phyloP scores from a whole-genome alignment of 768 basidiomycete genomes.

The Pholiota microspora region DNA sequence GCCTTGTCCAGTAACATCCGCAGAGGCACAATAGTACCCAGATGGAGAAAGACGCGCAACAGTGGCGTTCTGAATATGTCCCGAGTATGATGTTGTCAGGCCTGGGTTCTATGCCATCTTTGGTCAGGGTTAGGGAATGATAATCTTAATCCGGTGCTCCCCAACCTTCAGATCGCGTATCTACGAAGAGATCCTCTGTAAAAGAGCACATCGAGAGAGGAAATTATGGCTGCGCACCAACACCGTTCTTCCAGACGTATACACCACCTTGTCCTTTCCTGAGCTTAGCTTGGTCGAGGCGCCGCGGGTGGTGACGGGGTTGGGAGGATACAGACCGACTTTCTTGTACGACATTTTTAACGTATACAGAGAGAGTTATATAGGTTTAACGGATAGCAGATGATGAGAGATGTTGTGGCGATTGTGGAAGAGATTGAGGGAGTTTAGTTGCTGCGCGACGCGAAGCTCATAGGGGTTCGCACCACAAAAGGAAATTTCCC shows the following conservation, averaged over 20 bases:
- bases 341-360: slow-evolving; percentile 38
- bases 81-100: slow-evolving; percentile 63
- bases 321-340: slow-evolving; percentile 57
- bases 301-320: slow-evolving; percentile 44
- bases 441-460: slow-evolving; percentile 19
- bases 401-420: slow-evolving; percentile 10
- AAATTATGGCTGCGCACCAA: slow-evolving; percentile 57
- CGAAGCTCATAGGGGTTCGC: slow-evolving; percentile 14
- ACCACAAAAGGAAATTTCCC: slow-evolving; percentile 7
- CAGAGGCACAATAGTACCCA: slow-evolving; percentile 95
- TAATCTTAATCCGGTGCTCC: background rate
- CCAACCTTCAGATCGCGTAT: slow-evolving; percentile 81
- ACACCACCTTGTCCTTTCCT: slow-evolving; percentile 78
- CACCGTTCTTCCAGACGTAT: slow-evolving; percentile 81
- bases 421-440: slow-evolving; percentile 7
- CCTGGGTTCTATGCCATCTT: slow-evolving; percentile 53
- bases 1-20: slow-evolving; percentile 81
- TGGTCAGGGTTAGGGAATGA: background rate
- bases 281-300: slow-evolving; percentile 33
- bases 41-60: slow-evolving; percentile 91
- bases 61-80: slow-evolving; percentile 81
- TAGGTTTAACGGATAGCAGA: too few relatives aligned
- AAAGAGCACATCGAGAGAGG: background rate
- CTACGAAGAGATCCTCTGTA: slow-evolving; percentile 32
- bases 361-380: background rate